These are phyloP conservation scores for Holtermannia corniformis DNA, from an alignment of 768 basidiomycete genomes.

Conservation along the genomic window DNA sequence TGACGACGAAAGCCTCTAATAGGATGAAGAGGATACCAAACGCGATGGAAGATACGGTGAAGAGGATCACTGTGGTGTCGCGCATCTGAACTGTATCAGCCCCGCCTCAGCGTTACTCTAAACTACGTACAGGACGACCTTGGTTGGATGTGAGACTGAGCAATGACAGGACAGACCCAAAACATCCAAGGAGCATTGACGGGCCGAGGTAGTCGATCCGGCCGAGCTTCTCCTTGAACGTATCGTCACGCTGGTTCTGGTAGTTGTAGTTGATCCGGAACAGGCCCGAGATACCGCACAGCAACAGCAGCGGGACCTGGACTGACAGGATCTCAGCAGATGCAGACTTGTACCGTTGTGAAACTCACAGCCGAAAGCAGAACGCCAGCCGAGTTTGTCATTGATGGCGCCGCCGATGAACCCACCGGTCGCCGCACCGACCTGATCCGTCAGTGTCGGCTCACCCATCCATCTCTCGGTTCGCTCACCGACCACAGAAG, in stretches of 20 bases:
- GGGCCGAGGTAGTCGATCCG: slow-evolving; percentile 37
- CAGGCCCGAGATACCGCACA: not conserved
- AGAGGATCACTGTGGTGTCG: not conserved
- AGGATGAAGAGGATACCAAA: not conserved
- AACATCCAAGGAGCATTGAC: slow-evolving; percentile 15
- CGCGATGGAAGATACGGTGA: not conserved
- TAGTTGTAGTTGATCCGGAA: not conserved
- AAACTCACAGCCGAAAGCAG: not conserved
- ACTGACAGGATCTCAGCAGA: not conserved
- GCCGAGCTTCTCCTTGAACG: slow-evolving; percentile 7
- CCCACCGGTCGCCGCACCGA: not conserved
- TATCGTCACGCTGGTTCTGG: not conserved
- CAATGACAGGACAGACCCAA: not conserved
- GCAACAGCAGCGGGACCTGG: not conserved
- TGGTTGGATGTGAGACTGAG: not conserved
- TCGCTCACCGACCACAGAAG: slow-evolving; percentile 2
- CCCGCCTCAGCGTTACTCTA: not conserved
- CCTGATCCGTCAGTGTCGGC: not conserved
- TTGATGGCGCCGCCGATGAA: slow-evolving; percentile 49
- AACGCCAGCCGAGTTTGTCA: slow-evolving; percentile 72
- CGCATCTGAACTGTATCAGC: not conserved
- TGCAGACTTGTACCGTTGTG: not conserved
- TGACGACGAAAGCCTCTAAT: not conserved
- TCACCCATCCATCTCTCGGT: not conserved
- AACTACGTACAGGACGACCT: not conserved